Conservation (phyloP, 2,329 filamentous ascomycete genomes). For the Pseudogymnoascus sp. region DNA sequence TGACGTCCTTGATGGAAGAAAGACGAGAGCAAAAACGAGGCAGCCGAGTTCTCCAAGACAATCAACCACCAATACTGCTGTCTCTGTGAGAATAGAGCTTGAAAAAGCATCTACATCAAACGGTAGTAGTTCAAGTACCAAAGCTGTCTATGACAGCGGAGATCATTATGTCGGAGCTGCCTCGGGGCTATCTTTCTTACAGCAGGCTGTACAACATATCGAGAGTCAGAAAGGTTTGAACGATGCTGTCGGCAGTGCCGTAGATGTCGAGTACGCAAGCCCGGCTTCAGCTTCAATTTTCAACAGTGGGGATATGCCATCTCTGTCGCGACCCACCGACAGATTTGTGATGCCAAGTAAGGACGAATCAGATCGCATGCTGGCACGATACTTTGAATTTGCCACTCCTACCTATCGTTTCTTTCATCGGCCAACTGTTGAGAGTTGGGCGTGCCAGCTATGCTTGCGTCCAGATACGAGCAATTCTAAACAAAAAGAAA, state of each 20-base stretch:
- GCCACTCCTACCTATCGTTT: conserved; percentile 56
- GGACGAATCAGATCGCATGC: conserved; percentile 27
- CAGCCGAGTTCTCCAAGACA: background rate
- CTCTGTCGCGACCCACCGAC: background rate
- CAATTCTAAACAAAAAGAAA: background rate
- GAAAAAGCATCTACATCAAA: background rate
- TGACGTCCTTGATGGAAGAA: conserved; percentile 3
- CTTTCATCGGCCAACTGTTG: conserved; percentile 48
- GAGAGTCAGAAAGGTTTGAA: conserved; percentile 34
- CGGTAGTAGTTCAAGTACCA: background rate
- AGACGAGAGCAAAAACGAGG: conserved; percentile 23
- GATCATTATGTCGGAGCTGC: conserved; percentile 51
- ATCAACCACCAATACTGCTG: background rate
- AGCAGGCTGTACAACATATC: conserved; percentile 47
- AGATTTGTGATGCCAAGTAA: conserved; percentile 15
- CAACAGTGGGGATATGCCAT: conserved; percentile 22
- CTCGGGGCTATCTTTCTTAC: conserved; percentile 50
- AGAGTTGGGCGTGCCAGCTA: conserved; percentile 41
- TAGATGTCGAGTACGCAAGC: background rate
- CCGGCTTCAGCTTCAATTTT: conserved; percentile 20
- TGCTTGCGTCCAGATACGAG: conserved; percentile 12
- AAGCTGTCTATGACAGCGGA: conserved; percentile 31
- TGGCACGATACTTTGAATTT: conserved; percentile 53
- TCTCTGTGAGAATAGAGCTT: background rate
- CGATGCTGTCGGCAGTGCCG: background rate